Conservation (phyloP, 805 yeast genomes). For the Komagataella ulmi region DNA sequence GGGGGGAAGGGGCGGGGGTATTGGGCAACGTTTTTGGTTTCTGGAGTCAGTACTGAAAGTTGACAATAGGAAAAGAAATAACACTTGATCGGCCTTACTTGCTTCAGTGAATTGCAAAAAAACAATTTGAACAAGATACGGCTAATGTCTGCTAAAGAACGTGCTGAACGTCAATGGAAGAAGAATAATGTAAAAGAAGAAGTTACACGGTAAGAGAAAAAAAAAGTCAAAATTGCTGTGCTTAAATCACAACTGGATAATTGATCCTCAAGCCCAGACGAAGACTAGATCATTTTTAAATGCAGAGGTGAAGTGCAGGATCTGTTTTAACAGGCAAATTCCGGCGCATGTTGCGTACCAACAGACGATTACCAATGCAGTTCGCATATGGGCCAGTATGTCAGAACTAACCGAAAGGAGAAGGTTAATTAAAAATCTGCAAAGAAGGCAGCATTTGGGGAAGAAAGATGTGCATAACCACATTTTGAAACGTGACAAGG, state of each 20-base stretch:
- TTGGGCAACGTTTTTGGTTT: no score
- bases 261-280: neutral
- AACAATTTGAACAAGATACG: neutral
- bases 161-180: neutral
- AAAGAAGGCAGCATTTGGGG: neutral
- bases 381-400: neutral
- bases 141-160: no score
- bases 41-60: no score
- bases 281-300: neutral
- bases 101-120: neutral
- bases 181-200: neutral
- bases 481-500: neutral
- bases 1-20: neutral
- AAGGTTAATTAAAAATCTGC: neutral
- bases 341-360: neutral
- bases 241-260: neutral
- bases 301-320: neutral
- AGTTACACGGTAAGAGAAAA: neutral
- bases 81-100: neutral
- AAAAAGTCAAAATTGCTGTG: neutral
- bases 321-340: neutral
- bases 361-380: neutral
- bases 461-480: neutral
- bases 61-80: neutral
- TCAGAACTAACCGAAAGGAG: neutral